Percentiles rank a stretch among this genome's conserved stretches.
phyloP scores from a whole-genome alignment of 495 filamentous ascomycete species.

The Elasticomyces elasticus region DNA sequence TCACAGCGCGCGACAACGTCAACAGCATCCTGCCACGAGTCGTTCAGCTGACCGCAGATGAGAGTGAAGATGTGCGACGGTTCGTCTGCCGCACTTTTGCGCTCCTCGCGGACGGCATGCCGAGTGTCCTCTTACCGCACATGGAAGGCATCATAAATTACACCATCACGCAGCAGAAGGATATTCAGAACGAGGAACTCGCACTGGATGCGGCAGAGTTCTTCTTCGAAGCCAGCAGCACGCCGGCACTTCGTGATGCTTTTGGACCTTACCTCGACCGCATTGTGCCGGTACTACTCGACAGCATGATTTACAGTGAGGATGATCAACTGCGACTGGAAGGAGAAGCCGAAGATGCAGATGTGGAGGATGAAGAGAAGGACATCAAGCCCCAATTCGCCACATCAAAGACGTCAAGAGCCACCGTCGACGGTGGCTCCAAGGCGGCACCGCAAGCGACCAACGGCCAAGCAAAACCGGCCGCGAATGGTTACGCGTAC shows the following conservation, averaged over 20 bases:
- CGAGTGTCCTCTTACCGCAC: slow-evolving; percentile 81
- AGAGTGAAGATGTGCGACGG: slow-evolving; percentile 66
- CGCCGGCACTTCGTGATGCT: slow-evolving; percentile 59
- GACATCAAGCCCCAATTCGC: slow-evolving; percentile 93
- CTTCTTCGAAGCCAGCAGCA: slow-evolving; percentile 89
- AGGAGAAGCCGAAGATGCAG: slow-evolving; percentile 74
- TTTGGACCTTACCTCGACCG: slow-evolving; percentile 69
- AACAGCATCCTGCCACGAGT: slow-evolving; percentile 71
- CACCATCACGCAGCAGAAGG: slow-evolving; percentile 80
- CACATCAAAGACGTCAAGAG: slow-evolving; percentile 48
- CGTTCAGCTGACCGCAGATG: slow-evolving; percentile 68
- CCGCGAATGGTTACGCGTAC: slow-evolving; percentile 26
- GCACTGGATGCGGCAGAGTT: slow-evolving; percentile 95
- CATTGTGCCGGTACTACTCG: slow-evolving; percentile 81
- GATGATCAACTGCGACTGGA: slow-evolving; percentile 82
- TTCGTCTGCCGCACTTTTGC: slow-evolving; percentile 91
- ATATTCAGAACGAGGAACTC: slow-evolving; percentile 74
- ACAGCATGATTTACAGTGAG: slow-evolving; percentile 93
- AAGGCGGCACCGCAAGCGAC: slow-evolving; percentile 33
- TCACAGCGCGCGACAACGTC: slow-evolving; percentile 59
- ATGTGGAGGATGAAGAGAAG: slow-evolving; percentile 77
- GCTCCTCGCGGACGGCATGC: slow-evolving; percentile 79
- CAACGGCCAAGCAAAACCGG: slow-evolving; percentile 24
- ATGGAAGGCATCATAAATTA: slow-evolving; percentile 85
- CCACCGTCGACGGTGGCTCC: slow-evolving; percentile 37